These are phyloP conservation scores for Penicillium desertorum DNA, from an alignment of 495 filamentous ascomycete genomes.

Conservation along the genomic window DNA sequence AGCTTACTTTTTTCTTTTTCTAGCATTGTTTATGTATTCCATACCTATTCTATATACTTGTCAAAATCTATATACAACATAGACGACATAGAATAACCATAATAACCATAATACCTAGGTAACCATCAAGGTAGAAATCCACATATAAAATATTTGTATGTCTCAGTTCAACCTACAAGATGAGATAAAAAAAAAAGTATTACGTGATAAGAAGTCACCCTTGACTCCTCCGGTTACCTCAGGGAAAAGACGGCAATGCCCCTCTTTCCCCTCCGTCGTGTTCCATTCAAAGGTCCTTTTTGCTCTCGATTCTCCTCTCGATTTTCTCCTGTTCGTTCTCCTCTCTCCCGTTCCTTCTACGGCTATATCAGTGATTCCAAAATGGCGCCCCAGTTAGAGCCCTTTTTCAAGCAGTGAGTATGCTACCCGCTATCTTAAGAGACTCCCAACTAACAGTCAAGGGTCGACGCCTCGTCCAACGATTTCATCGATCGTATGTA, in stretches of 20 bases:
- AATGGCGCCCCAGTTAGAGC: constrained; percentile 82
- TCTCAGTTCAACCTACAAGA: background rate
- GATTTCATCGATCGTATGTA: constrained; percentile 81
- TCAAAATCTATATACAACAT: no score
- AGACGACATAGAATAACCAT: no score
- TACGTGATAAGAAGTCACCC: constrained; percentile 31
- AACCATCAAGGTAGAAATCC: background rate
- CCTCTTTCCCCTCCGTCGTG: constrained; percentile 43
- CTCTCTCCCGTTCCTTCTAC: constrained; percentile 40
- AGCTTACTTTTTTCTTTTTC: constrained; percentile 2
- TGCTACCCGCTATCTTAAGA: background rate
- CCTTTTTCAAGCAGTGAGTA: constrained; percentile 75
- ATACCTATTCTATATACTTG: constrained; percentile 2
- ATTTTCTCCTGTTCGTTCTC: constrained; percentile 18
- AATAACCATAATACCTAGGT: no score
- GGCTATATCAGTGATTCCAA: constrained; percentile 51
- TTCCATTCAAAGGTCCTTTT: constrained; percentile 31
- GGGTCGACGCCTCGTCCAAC: constrained; percentile 76
- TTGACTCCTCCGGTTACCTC: constrained; percentile 13
- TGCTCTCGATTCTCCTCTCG: constrained; percentile 19
- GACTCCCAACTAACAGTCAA: constrained; percentile 9
- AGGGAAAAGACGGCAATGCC: constrained; percentile 32
- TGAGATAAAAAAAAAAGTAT: constrained; percentile 9
- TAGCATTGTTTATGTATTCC: constrained; percentile 16
- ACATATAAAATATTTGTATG: background rate